A percentile compares a stretch with the other conserved stretches of the same genome.
Evolutionary conservation across 371 early-diverging fungal genomes (phyloP).

Genomic region (Mucor plumbeus): DNA sequence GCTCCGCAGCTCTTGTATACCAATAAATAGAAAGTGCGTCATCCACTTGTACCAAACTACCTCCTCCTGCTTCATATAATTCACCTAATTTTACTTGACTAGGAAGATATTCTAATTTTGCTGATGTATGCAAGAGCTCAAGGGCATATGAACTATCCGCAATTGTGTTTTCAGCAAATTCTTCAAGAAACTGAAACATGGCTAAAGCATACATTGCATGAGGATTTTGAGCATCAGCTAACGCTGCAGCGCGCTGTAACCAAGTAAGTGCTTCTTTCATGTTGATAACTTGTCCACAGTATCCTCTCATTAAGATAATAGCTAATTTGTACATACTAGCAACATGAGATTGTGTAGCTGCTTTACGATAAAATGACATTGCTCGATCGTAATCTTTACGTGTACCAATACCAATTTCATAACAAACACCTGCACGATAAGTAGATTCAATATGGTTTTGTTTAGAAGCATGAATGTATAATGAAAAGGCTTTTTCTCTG

Average conservation of each 20-base stretch:
- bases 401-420: conserved; percentile 93
- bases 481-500: conserved; percentile 85
- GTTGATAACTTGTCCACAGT: conserved; percentile 69
- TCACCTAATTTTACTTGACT: conserved; percentile 91
- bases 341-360: conserved; percentile 88
- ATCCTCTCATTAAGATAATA: conserved; percentile 80
- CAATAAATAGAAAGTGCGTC: conserved; percentile 91
- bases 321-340: conserved; percentile 96
- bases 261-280: conserved; percentile 92
- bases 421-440: conserved; percentile 92
- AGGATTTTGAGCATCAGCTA: conserved; percentile 73
- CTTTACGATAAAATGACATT: conserved; percentile 90
- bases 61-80: conserved; percentile 89
- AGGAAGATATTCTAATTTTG: conserved; percentile 86
- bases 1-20: conserved; percentile 90
- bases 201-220: conserved; percentile 92
- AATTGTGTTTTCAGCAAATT: conserved; percentile 61
- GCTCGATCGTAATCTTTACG: conserved; percentile 78
- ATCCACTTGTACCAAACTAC: conserved; percentile 74
- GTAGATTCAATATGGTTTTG: conserved; percentile 88
- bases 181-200: conserved; percentile 75
- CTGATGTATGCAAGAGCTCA: conserved; percentile 85
- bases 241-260: conserved; percentile 88
- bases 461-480: conserved; percentile 91
- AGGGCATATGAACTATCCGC: conserved; percentile 83